Percentiles rank a stretch among this genome's conserved stretches.
phyloP scores from a whole-genome alignment of 345 rosid species.

The Pugionium cornutum region DNA sequence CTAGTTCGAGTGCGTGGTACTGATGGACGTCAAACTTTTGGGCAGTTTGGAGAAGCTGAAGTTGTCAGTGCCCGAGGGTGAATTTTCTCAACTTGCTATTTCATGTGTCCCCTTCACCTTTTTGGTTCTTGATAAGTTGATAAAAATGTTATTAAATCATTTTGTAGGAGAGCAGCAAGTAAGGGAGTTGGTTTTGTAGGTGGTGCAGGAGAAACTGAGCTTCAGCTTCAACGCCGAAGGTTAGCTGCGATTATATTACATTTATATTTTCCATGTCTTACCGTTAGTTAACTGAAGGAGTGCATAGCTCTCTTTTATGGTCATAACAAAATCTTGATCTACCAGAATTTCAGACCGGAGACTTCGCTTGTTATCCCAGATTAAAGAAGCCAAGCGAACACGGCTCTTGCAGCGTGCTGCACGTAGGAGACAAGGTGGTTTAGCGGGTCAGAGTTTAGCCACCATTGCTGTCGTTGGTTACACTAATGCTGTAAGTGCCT shows the following conservation, averaged over 20 bases:
- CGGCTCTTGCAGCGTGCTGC: slow-evolving; percentile 84
- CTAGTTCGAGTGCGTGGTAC: slow-evolving; percentile 84
- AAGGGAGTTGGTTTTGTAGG: slow-evolving; percentile 86
- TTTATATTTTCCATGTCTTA: neutral
- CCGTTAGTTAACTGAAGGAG: slow-evolving; percentile 3
- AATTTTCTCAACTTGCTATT: slow-evolving; percentile 30
- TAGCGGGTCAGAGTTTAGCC: slow-evolving; percentile 51
- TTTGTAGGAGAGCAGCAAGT: slow-evolving; percentile 83
- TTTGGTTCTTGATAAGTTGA: slow-evolving; percentile 13
- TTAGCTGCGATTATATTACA: slow-evolving; percentile 12
- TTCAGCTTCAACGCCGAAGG: slow-evolving; percentile 95
- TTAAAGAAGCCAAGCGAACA: slow-evolving; percentile 82
- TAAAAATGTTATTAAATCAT: slow-evolving; percentile 14
- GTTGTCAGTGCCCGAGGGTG: slow-evolving; percentile 99
- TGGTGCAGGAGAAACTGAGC: slow-evolving; percentile 99
- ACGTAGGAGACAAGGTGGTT: slow-evolving; percentile 64
- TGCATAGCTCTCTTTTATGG: neutral
- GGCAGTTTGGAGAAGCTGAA: slow-evolving; percentile 84
- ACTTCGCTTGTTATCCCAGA: slow-evolving; percentile 61
- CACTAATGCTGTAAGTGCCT: slow-evolving; percentile 87
- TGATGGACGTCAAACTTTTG: slow-evolving; percentile 74
- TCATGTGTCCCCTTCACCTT: neutral
- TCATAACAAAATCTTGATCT: slow-evolving; percentile 18
- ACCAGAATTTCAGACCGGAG: slow-evolving; percentile 76
- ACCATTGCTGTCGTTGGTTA: slow-evolving; percentile 95